Base-by-base conservation (phyloP, 352 stramenopile genomes). In the Aphanomyces cochlioides region DNA sequence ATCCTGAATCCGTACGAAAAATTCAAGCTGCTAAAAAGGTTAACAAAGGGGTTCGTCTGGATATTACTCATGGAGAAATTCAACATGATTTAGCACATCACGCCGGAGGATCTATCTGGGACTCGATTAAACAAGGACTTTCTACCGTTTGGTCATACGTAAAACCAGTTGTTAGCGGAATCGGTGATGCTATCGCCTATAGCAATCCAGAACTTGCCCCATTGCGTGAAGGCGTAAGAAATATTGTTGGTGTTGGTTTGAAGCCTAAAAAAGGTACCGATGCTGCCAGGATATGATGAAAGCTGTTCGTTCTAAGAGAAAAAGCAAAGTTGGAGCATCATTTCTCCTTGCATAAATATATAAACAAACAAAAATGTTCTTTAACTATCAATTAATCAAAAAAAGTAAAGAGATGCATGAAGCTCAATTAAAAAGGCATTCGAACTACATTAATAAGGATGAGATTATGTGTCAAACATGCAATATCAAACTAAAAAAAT, bases 31-130 rank as follows among this genome's bases (percentile, higher is more conserved):
- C 43, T 50, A n/a, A 50, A 50, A 50, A 50, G 17, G 43, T n/a
- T 50, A 50, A 50, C 10, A 50, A 50, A 50, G 43, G 43, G 17
- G 43, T 50, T 50, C 43, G 43, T 50, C 43, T 50, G 43, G 17
- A 50, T 50, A n/a, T 50, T n/a, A n/a, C 43, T 50, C 43, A n/a
- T n/a, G 43, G 43, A 50, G 43, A 50, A n/a, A 50, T 50, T 50
- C 10, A 50, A 12, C 17, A 50, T 50, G 43, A 50, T 50, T n/a
- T n/a, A 50, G 28, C 28, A 28, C 28, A 28, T 28, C 28, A 28
- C 28, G 28, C 28, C 28, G 43, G 43, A n/a, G 43, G 43, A 50
- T n/a, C 10, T 50, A 50, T 50, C 17, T 50, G 43, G 43, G 43
- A 50, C 17, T 50, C 43, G 10, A 50, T 50, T 50, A 50, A 50